A percentile compares a stretch with the other conserved stretches of the same genome.
Conservation (phyloP, 2,329 filamentous ascomycete species). For the Calonectria fujianensis region DNA sequence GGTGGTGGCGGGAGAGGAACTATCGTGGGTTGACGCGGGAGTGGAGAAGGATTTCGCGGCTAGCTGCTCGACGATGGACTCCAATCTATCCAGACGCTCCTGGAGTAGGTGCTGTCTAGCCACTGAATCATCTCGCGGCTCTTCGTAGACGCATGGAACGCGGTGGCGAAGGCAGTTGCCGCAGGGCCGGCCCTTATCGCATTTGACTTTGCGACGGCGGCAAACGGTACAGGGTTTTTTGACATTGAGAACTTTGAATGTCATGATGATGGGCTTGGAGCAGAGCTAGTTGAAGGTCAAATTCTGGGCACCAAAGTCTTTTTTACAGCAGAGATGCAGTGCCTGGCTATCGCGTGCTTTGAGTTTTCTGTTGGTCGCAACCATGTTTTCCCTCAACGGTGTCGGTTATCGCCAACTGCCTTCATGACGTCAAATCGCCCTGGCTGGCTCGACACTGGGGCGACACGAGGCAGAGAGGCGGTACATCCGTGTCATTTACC, state of each 20-base stretch:
- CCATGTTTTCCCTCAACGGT: neutral
- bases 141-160: conserved; percentile 13
- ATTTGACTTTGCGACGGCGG: conserved; percentile 27
- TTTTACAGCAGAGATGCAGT: neutral
- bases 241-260: conserved; percentile 28
- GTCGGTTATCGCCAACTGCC: neutral
- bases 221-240: conserved; percentile 24
- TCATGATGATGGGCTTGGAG: neutral
- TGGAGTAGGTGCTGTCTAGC: neutral
- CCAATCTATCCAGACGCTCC: conserved; percentile 9
- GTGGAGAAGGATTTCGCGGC: conserved; percentile 13
- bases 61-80: conserved; percentile 9
- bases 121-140: conserved; percentile 11
- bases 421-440: conserved; percentile 9
- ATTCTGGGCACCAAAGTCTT: neutral
- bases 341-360: neutral
- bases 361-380: neutral
- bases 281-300: neutral
- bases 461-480: neutral
- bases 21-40: neutral
- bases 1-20: neutral
- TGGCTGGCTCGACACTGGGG: neutral
- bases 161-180: conserved; percentile 19
- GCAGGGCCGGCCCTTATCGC: conserved; percentile 20
- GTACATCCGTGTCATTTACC: neutral